Percentiles rank a stretch among this genome's conserved stretches.
Conservation (phyloP, 2,329 filamentous ascomycete genomes). For the Tolypocladium amazonense region DNA sequence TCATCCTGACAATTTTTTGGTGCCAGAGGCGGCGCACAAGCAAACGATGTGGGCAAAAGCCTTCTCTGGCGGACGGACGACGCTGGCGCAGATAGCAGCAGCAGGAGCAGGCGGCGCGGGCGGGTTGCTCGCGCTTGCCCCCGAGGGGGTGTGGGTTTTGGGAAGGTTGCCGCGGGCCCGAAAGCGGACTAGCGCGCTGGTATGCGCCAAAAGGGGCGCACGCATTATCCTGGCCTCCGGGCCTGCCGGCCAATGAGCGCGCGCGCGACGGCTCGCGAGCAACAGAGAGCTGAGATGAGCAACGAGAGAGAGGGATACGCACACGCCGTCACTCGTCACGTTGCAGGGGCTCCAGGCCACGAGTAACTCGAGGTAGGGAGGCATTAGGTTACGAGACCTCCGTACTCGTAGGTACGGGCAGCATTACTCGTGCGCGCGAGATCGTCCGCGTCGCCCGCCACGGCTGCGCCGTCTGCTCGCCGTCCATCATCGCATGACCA, state of each 20-base stretch:
- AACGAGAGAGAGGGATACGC: background rate
- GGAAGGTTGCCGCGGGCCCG: background rate
- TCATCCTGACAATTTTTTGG: conserved; percentile 28
- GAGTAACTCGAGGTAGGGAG: background rate
- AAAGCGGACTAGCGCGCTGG: background rate
- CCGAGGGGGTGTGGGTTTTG: conserved; percentile 7
- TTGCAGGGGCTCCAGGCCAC: background rate
- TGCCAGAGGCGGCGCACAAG: conserved; percentile 27
- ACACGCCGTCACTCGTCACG: background rate
- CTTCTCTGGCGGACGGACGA: conserved; percentile 12
- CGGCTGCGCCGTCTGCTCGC: background rate
- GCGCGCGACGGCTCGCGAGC: background rate
- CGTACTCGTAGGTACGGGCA: no score
- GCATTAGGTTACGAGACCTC: background rate
- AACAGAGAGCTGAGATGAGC: background rate
- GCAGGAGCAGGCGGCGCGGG: conserved; percentile 2
- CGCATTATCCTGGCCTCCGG: conserved; percentile 7
- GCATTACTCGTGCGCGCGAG: background rate
- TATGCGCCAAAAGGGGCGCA: conserved; percentile 1
- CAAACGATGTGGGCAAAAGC: conserved; percentile 20
- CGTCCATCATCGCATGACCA: background rate
- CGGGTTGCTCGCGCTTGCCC: background rate
- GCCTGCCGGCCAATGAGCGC: background rate
- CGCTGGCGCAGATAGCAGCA: conserved; percentile 9
- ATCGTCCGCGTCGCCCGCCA: background rate